These are phyloP conservation scores for Cryptosporidium meleagridis DNA, from an alignment of 169 alveolate genomes.

Conservation along the genomic window DNA sequence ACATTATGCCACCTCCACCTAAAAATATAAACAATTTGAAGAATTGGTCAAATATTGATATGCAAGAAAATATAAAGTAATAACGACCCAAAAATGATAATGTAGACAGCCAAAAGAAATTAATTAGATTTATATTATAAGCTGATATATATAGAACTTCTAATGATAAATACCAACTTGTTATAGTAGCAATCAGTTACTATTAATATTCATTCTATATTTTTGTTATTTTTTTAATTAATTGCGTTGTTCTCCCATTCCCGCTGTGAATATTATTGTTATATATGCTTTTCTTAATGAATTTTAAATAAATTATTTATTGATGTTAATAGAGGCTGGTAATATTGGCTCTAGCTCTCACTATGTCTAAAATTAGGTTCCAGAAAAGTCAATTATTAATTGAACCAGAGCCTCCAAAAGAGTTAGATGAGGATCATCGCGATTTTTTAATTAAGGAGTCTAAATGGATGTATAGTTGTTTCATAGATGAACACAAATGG, in stretches of 20 bases:
- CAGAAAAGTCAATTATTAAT: slow-evolving; percentile 14
- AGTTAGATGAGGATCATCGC: slow-evolving; percentile 47
- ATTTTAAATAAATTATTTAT: not conserved
- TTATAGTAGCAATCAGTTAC: not conserved
- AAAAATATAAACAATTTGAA: not conserved
- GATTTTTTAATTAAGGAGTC: slow-evolving; percentile 65
- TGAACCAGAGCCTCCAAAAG: slow-evolving; percentile 60
- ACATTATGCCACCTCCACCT: slow-evolving; percentile 40
- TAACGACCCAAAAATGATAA: not conserved
- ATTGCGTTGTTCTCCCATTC: not conserved
- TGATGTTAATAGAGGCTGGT: not conserved
- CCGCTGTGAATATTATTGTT: not conserved
- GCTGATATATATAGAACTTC: not conserved
- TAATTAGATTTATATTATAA: not conserved
- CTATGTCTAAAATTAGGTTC: not conserved
- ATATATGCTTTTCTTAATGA: not conserved
- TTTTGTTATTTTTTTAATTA: not conserved
- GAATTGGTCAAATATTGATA: not conserved
- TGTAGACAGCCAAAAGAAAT: not conserved
- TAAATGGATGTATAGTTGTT: slow-evolving; percentile 68
- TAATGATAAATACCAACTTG: not conserved
- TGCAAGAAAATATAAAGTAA: not conserved
- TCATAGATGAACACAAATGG: slow-evolving; percentile 66
- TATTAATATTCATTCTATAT: not conserved
- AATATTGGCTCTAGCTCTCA: not conserved